phyloP scores from a whole-genome alignment of 164 flowering plant species.

The Liquidambar formosana region DNA sequence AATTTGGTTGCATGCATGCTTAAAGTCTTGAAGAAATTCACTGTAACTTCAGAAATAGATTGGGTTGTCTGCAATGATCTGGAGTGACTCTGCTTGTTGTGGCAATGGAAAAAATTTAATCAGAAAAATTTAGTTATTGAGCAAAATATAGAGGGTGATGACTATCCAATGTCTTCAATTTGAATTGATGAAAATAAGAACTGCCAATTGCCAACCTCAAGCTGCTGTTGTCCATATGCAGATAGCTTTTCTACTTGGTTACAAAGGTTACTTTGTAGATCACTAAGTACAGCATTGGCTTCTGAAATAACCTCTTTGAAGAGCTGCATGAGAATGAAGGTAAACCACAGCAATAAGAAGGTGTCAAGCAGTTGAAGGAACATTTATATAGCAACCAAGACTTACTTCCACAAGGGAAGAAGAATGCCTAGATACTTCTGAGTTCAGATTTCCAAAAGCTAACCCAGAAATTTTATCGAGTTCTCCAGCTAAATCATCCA shows the following conservation, averaged over 20 bases:
- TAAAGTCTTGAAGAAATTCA: constrained; percentile 50
- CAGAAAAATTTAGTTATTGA: too few relatives aligned
- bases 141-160: neutral
- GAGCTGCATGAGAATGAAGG: constrained; percentile 48
- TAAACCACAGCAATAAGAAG: constrained; percentile 14
- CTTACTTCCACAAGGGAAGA: constrained; percentile 75
- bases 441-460: constrained; percentile 62
- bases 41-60: constrained; percentile 70
- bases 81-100: constrained; percentile 52
- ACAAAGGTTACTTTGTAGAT: constrained; percentile 74
- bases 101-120: neutral
- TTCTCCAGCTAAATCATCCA: constrained; percentile 78
- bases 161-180: neutral
- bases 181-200: constrained; percentile 5
- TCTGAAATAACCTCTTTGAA: constrained; percentile 74
- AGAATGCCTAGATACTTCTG: constrained; percentile 83
- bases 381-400: neutral
- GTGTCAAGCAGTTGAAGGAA: neutral
- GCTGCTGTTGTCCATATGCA: constrained; percentile 76
- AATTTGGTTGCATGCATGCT: constrained; percentile 71
- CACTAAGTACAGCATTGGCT: constrained; percentile 69
- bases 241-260: constrained; percentile 69
- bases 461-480: constrained; percentile 74
- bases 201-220: constrained; percentile 48
- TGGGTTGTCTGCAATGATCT: constrained; percentile 80